Conservation (phyloP, 176 grass and related monocot species). For the Neostapfia colusana region DNA sequence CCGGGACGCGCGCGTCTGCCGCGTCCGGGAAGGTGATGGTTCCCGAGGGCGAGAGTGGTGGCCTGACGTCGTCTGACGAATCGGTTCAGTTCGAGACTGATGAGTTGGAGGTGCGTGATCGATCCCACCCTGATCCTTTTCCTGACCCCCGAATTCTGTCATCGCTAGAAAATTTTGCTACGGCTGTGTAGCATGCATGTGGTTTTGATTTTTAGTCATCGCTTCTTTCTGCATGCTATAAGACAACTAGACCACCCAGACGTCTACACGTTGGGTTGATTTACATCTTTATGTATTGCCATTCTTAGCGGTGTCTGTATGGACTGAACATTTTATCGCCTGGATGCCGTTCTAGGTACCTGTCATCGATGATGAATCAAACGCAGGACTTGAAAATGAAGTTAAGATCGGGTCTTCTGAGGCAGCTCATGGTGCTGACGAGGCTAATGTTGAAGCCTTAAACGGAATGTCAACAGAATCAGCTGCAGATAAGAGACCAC, state of each 20-base stretch:
- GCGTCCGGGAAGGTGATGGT: conserved; percentile 55
- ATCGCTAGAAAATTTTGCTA: neutral
- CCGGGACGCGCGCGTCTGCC: conserved; percentile 21
- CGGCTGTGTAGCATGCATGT: neutral
- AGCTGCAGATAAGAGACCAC: conserved; percentile 39
- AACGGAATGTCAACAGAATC: conserved; percentile 33
- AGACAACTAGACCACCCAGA: conserved; percentile 12
- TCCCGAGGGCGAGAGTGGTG: conserved; percentile 58
- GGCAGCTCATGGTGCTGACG: conserved; percentile 1
- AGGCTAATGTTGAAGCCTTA: conserved; percentile 16
- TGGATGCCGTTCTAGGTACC: conserved; percentile 44
- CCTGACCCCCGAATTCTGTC: neutral
- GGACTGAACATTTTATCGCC: conserved; percentile 20
- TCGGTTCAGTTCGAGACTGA: conserved; percentile 38
- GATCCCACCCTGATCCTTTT: neutral
- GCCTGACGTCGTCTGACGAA: conserved; percentile 23
- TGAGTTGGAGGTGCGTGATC: conserved; percentile 48
- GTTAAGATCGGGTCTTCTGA: conserved; percentile 27
- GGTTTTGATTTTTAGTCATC: neutral
- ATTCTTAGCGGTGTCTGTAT: neutral
- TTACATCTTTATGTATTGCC: neutral
- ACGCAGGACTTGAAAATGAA: conserved; percentile 19
- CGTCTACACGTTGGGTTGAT: neutral
- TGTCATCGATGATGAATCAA: conserved; percentile 35
- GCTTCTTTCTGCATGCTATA: conserved; percentile 3